Conservation (phyloP, 495 filamentous ascomycete genomes). For the Amniculicola lignicola region DNA sequence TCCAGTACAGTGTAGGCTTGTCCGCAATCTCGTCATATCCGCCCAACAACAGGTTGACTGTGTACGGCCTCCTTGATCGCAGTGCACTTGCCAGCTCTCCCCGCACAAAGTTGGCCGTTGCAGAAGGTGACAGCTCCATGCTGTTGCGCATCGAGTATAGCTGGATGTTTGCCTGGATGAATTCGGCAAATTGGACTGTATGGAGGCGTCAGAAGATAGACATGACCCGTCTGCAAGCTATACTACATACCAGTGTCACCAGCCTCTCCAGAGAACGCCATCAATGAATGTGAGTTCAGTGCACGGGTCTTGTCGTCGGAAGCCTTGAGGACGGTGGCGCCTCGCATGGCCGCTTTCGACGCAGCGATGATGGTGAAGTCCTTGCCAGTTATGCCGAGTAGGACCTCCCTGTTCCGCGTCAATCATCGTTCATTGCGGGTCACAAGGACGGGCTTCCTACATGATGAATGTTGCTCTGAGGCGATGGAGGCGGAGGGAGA, state of each 20-base stretch:
- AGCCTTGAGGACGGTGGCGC: constrained; percentile 92
- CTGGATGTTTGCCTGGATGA: constrained; percentile 96
- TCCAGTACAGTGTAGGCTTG: constrained; percentile 90
- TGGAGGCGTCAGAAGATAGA: not conserved
- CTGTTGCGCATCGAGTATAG: constrained; percentile 98
- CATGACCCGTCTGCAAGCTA: too few relatives aligned
- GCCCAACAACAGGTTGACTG: constrained; percentile 90
- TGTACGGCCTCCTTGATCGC: constrained; percentile 88
- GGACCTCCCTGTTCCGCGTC: constrained; percentile 76
- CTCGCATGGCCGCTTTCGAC: constrained; percentile 96
- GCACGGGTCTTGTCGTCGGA: constrained; percentile 92
- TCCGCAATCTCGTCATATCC: constrained; percentile 84
- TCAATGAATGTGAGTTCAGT: constrained; percentile 87
- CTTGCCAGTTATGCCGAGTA: constrained; percentile 96
- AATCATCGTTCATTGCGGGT: not conserved
- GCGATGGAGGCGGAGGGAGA: not conserved
- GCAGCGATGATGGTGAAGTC: constrained; percentile 98
- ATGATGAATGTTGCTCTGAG: constrained; percentile 21
- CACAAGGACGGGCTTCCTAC: constrained; percentile 1
- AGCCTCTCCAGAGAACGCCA: constrained; percentile 96
- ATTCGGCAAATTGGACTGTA: constrained; percentile 97
- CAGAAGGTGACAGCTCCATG: constrained; percentile 80
- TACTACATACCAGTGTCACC: constrained; percentile 79
- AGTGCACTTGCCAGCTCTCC: constrained; percentile 85
- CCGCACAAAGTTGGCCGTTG: constrained; percentile 87